These are phyloP conservation scores for Kodamaea leandrae DNA, from an alignment of 805 yeast genomes.

Conservation along the genomic window DNA sequence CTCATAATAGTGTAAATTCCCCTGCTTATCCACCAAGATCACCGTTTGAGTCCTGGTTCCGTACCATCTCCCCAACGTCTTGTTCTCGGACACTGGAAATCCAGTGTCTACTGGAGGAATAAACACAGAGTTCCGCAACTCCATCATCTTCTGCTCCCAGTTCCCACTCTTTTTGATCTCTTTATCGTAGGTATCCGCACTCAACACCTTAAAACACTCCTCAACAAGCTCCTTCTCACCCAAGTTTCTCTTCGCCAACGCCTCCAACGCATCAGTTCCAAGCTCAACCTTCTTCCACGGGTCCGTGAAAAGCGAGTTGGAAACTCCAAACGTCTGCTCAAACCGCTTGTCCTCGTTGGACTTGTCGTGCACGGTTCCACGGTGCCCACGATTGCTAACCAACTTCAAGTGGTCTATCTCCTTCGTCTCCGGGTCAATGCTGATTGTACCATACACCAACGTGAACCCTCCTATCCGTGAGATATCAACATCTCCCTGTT, in stretches of 20 bases:
- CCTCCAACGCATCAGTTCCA: slow-evolving; percentile 37
- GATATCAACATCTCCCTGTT: slow-evolving; percentile 13
- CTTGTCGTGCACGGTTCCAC: slow-evolving; percentile 30
- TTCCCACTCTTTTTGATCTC: slow-evolving; percentile 16
- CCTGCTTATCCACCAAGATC: slow-evolving; percentile 55
- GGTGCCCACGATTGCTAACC: slow-evolving; percentile 50
- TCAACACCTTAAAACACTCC: slow-evolving; percentile 54
- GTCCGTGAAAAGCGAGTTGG: slow-evolving; percentile 61
- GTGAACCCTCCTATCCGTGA: slow-evolving; percentile 60
- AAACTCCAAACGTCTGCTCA: slow-evolving; percentile 48
- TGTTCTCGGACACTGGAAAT: slow-evolving; percentile 1
- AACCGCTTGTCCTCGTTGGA: slow-evolving; percentile 2
- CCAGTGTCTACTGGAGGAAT: slow-evolving; percentile 60
- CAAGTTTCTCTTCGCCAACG: slow-evolving; percentile 18
- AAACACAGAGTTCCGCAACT: slow-evolving; percentile 59
- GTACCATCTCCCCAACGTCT: slow-evolving; percentile 51
- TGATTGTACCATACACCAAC: slow-evolving; percentile 49
- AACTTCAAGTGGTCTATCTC: slow-evolving; percentile 26
- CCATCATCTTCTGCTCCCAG: slow-evolving; percentile 26
- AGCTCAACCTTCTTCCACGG: slow-evolving; percentile 73
- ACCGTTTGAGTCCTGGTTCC: slow-evolving; percentile 91
- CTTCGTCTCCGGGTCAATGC: slow-evolving; percentile 2
- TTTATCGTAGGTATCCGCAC: slow-evolving; percentile 39
- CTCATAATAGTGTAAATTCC: slow-evolving; percentile 57
- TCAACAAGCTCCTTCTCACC: slow-evolving; percentile 44